These are phyloP conservation scores for Hypsizygus marmoreus DNA, from an alignment of 768 basidiomycete genomes.

Conservation along the genomic window DNA sequence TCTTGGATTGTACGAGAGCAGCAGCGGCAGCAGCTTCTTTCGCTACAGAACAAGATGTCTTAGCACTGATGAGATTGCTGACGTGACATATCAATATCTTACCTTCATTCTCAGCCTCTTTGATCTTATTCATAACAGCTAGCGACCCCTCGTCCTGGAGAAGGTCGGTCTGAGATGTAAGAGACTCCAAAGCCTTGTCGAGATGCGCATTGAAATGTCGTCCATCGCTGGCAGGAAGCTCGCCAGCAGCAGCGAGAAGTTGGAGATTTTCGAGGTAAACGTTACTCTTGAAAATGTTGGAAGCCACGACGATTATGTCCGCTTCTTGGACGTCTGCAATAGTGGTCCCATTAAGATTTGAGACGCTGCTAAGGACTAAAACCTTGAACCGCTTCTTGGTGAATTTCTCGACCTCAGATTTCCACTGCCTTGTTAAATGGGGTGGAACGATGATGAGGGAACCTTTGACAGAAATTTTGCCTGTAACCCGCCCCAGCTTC, in stretches of 20 bases:
- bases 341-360: slow-evolving; percentile 70
- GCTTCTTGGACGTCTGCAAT: slow-evolving; percentile 78
- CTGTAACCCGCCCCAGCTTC: slow-evolving; percentile 46
- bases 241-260: slow-evolving; percentile 64
- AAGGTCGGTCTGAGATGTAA: slow-evolving; percentile 68
- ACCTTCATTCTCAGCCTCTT: slow-evolving; percentile 63
- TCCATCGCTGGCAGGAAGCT: slow-evolving; percentile 76
- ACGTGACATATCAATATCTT: slow-evolving; percentile 20
- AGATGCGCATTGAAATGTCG: slow-evolving; percentile 89
- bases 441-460: slow-evolving; percentile 87
- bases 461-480: slow-evolving; percentile 78
- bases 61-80: slow-evolving; percentile 2
- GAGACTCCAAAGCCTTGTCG: slow-evolving; percentile 55
- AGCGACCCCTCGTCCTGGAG: slow-evolving; percentile 65
- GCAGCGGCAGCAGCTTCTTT: slow-evolving; percentile 50
- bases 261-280: slow-evolving; percentile 80
- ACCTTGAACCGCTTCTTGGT: slow-evolving; percentile 62
- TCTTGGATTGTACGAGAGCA: slow-evolving; percentile 54
- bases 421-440: slow-evolving; percentile 90
- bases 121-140: slow-evolving; percentile 65
- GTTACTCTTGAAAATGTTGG: slow-evolving; percentile 79
- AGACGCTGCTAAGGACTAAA: slow-evolving; percentile 65
- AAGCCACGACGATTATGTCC: slow-evolving; percentile 85
- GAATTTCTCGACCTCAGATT: slow-evolving; percentile 84
- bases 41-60: slow-evolving; percentile 32